Conservation (phyloP, 768 basidiomycete species). For the Tremella mesenterica region DNA sequence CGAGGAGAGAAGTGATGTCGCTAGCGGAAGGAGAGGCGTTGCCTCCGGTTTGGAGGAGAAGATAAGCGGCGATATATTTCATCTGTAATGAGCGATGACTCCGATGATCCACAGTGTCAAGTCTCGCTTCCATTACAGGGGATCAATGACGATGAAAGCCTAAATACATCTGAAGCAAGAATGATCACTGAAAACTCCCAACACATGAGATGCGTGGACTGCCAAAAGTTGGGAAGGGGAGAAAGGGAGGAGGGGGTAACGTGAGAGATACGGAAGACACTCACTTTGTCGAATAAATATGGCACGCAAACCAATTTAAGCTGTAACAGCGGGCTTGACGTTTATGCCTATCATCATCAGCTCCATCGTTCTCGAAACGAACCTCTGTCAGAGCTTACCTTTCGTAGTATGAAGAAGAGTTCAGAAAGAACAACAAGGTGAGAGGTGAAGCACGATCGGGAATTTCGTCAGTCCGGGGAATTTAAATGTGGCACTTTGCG, state of each 20-base stretch:
- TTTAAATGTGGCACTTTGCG: too few relatives aligned
- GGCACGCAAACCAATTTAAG: constrained; percentile 26
- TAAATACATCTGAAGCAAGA: neutral
- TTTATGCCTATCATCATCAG: constrained; percentile 13
- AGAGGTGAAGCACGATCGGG: neutral
- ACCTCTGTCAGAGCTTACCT: too few relatives aligned
- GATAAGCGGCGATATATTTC: constrained; percentile 74
- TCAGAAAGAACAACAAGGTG: too few relatives aligned
- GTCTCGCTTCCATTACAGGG: too few relatives aligned
- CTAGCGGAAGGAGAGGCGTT: constrained; percentile 74
- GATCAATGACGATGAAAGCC: neutral
- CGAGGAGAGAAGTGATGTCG: constrained; percentile 82
- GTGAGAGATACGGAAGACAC: neutral
- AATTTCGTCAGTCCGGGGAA: too few relatives aligned
- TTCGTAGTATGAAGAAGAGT: too few relatives aligned
- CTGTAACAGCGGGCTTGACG: constrained; percentile 21
- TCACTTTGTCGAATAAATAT: neutral
- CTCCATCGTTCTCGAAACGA: too few relatives aligned
- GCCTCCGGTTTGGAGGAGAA: constrained; percentile 91
- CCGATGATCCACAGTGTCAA: neutral
- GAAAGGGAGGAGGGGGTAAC: neutral
- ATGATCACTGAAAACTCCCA: neutral
- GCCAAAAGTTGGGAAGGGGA: neutral
- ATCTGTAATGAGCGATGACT: constrained; percentile 25
- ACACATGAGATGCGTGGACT: too few relatives aligned